A percentile compares a stretch with the other conserved stretches of the same genome.
phyloP scores from a whole-genome alignment of 768 basidiomycete genomes.

The Xerocomus spinulosus region DNA sequence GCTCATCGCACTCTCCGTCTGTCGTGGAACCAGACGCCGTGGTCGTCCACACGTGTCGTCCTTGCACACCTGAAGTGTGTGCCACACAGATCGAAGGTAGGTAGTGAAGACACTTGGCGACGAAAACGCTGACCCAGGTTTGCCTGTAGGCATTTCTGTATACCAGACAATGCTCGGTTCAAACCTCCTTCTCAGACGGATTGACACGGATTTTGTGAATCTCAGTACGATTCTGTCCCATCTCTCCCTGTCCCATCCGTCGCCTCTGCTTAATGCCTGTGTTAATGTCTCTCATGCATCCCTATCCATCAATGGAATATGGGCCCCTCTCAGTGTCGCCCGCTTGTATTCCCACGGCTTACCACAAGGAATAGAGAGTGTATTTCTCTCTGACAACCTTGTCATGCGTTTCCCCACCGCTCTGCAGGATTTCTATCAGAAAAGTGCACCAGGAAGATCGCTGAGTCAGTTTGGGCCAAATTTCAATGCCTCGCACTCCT shows the following conservation, averaged over 20 bases:
- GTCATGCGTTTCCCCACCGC: conserved; percentile 60
- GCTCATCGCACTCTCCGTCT: conserved; percentile 2
- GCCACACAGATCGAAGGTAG: conserved; percentile 70
- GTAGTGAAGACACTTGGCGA: conserved; percentile 13
- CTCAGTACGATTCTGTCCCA: conserved; percentile 45
- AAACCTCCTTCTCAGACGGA: conserved; percentile 58
- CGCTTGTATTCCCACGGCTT: conserved; percentile 37
- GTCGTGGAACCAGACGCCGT: conserved; percentile 31
- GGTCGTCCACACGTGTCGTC: conserved; percentile 61
- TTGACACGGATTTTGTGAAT: conserved; percentile 78
- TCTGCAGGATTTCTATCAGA: conserved; percentile 52
- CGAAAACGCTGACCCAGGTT: conserved; percentile 8
- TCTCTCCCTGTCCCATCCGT: conserved; percentile 32
- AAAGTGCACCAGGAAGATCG: conserved; percentile 42
- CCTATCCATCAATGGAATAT: conserved; percentile 53
- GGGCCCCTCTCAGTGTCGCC: conserved; percentile 61
- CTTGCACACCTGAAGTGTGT: conserved; percentile 56
- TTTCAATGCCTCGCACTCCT: conserved; percentile 44
- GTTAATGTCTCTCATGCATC: conserved; percentile 51
- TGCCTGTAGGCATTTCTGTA: conserved; percentile 58
- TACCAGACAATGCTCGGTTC: conserved; percentile 63
- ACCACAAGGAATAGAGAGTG: conserved; percentile 36
- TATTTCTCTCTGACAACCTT: conserved; percentile 61
- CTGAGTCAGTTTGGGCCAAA: conserved; percentile 62
- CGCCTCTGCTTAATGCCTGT: conserved; percentile 41